Conservation (phyloP, 2,329 filamentous ascomycete genomes). For the Epichloe sibirici region DNA sequence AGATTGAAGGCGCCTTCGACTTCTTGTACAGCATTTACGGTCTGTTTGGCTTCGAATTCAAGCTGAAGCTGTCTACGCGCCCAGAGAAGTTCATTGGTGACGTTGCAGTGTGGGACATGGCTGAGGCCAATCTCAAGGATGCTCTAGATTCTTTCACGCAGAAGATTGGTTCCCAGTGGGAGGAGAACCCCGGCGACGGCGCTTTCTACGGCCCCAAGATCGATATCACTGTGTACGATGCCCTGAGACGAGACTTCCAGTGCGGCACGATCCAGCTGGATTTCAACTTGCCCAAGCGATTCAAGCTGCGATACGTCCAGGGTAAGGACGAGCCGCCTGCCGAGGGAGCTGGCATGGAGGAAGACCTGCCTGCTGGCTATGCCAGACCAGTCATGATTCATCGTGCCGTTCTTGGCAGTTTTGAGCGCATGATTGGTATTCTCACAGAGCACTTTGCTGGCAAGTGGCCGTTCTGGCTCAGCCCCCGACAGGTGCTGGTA, state of each 20-base stretch:
- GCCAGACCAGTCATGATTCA: slow-evolving; percentile 79
- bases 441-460: slow-evolving; percentile 75
- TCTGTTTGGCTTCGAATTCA: slow-evolving; percentile 58
- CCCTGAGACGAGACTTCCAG: slow-evolving; percentile 54
- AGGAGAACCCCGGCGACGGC: slow-evolving; percentile 86
- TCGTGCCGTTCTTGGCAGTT: slow-evolving; percentile 63
- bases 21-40: slow-evolving; percentile 67
- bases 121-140: slow-evolving; percentile 67
- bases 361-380: slow-evolving; percentile 52
- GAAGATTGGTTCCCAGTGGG: slow-evolving; percentile 57
- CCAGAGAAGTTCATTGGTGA: slow-evolving; percentile 82
- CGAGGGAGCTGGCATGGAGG: slow-evolving; percentile 31
- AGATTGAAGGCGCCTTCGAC: slow-evolving; percentile 71
- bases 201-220: slow-evolving; percentile 99
- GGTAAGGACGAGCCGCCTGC: slow-evolving; percentile 34
- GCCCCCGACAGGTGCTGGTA: slow-evolving; percentile 60
- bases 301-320: slow-evolving; percentile 34
- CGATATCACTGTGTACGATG: slow-evolving; percentile 88
- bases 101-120: slow-evolving; percentile 76
- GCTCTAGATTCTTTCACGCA: slow-evolving; percentile 67
- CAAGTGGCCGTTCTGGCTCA: slow-evolving; percentile 85
- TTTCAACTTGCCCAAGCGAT: slow-evolving; percentile 54
- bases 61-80: slow-evolving; percentile 85
- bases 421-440: slow-evolving; percentile 58
- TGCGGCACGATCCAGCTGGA: slow-evolving; percentile 82